These are phyloP conservation scores for Ophiocordyceps camponoti-floridani DNA, from an alignment of 2,329 filamentous ascomycete genomes.

Conservation along the genomic window DNA sequence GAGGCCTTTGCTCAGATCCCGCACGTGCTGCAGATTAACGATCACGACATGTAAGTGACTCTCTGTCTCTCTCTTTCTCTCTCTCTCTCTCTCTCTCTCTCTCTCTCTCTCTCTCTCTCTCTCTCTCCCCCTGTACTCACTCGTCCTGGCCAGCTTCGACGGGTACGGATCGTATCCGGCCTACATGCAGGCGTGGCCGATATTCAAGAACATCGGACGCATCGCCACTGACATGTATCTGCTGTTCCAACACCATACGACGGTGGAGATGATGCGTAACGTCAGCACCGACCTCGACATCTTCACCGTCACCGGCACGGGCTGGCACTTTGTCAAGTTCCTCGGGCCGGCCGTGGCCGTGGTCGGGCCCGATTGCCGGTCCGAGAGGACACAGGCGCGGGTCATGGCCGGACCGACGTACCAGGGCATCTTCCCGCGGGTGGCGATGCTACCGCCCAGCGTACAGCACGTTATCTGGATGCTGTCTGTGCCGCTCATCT, in stretches of 20 bases:
- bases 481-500: constrained; percentile 77
- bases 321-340: constrained; percentile 98
- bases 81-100: too few relatives aligned
- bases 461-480: constrained; percentile 97
- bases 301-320: constrained; percentile 91
- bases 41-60: constrained; percentile 82
- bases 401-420: constrained; percentile 95
- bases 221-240: constrained; percentile 96
- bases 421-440: constrained; percentile 90
- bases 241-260: constrained; percentile 95
- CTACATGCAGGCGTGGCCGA: constrained; percentile 93
- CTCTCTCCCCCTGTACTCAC: too few relatives aligned
- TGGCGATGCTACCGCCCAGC: constrained; percentile 74
- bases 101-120: too few relatives aligned
- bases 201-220: constrained; percentile 96
- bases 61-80: too few relatives aligned
- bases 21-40: constrained; percentile 80
- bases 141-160: constrained; percentile 49
- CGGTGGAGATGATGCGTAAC: constrained; percentile 78
- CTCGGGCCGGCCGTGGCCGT: constrained; percentile 81
- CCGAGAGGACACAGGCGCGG: constrained; percentile 75
- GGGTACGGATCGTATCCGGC: constrained; percentile 94
- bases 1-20: constrained; percentile 97
- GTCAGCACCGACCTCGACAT: constrained; percentile 77
- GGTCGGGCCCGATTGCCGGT: constrained; percentile 79